Base-by-base conservation (phyloP, 2,329 filamentous ascomycete genomes). In the Fusarium bulbicola region DNA sequence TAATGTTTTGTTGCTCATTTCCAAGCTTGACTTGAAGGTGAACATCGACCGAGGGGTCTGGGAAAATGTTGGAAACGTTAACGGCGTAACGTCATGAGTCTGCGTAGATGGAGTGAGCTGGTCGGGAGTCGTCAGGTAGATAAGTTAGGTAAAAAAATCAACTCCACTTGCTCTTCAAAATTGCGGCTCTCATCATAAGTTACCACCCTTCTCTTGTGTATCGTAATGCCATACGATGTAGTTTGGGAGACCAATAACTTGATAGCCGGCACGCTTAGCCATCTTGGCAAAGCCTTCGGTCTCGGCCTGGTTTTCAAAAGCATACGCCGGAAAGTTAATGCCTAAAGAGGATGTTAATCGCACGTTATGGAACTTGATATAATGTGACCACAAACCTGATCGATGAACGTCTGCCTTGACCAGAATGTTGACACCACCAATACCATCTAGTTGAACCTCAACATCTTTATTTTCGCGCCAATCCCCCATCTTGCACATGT, bases 221-320 rank as follows among this genome's bases (percentile, higher is more conserved):
- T 99, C 96, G 78, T 97, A 93, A 81, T 99, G 96, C 96, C 96
- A 99, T 66, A 99, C 95, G 57, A 99, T 92, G 81, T 99, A 99
- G 82, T 99, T 99, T 46, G 95, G 96, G 63, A 99, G 86, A 50
- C 96, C 96, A 76, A 94, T 90, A 32, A 99, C 96, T 79, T 94
- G 89, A 81, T 98, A 98, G 49, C 96, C 96, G 24, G 96, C 96
- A 72, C 95, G 89, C 85, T 97, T 98, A 67, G 96, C 96, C 96
- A 99, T 99, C 82, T 97, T 97, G 42, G 96, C 96, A 80, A 99
- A 99, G 12, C 96, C 96, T 84, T 99, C 96, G 9, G 96, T 99
- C 84, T 99, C 96, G 73, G 96, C 96, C 85, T 99, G 96, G 83
- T 99, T 98, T 82, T 99, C 96, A 81, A 99, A 99, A 7, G 96